A percentile compares a stretch with the other conserved stretches of the same genome.
phyloP scores from a whole-genome alignment of 768 basidiomycete species.

The Suillus brevipes region DNA sequence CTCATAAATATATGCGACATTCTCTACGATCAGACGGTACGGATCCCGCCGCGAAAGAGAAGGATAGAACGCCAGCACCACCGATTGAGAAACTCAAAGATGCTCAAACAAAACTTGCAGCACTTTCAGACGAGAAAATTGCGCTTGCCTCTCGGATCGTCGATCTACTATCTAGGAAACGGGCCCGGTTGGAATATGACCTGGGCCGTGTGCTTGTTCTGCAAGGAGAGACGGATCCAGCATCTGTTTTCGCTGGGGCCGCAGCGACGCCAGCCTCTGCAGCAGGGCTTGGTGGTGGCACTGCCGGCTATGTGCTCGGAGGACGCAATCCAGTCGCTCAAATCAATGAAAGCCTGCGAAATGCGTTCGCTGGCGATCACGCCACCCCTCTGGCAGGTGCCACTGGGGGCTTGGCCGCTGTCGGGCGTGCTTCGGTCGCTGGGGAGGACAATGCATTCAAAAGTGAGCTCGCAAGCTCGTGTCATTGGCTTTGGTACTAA shows the following conservation, averaged over 20 bases:
- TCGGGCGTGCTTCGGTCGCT: slow-evolving; percentile 17
- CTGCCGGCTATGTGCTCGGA: slow-evolving; percentile 32
- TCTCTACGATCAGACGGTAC: slow-evolving; percentile 33
- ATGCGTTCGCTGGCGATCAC: slow-evolving; percentile 31
- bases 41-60: slow-evolving; percentile 32
- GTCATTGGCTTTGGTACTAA: slow-evolving; percentile 7
- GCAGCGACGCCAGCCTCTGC: slow-evolving; percentile 20
- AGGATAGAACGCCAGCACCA: slow-evolving; percentile 32
- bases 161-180: slow-evolving; percentile 44
- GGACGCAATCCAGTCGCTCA: slow-evolving; percentile 41
- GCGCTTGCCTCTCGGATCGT: slow-evolving; percentile 42
- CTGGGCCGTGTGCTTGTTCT: slow-evolving; percentile 42
- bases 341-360: slow-evolving; percentile 41
- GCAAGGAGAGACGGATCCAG: slow-evolving; percentile 44
- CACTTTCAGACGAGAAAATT: slow-evolving; percentile 44
- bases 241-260: slow-evolving; percentile 30
- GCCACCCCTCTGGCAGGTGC: slow-evolving; percentile 21
- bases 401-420: slow-evolving; percentile 4
- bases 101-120: slow-evolving; percentile 29
- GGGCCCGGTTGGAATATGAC: slow-evolving; percentile 49
- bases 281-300: slow-evolving; percentile 12
- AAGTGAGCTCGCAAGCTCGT: slow-evolving; percentile 18
- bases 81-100: slow-evolving; percentile 33
- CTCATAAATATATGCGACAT: slow-evolving; percentile 45
- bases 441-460: slow-evolving; percentile 31